These are phyloP conservation scores for Bifiguratus adelaidae DNA, from an alignment of 192 early-diverging fungal genomes.

Conservation along the genomic window DNA sequence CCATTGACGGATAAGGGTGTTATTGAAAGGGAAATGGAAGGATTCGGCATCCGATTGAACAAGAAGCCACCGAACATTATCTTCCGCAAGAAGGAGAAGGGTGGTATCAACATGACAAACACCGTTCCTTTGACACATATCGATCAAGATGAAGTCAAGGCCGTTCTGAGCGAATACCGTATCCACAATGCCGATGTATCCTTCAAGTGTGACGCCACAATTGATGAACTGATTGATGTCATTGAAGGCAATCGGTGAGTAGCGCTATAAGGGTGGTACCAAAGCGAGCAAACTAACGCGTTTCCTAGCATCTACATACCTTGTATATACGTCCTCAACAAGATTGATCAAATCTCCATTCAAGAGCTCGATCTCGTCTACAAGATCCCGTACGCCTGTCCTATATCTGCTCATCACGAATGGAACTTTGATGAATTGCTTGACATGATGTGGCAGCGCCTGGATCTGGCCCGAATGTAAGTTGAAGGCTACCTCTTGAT, in stretches of 20 bases:
- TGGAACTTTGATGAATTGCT: conserved; percentile 99
- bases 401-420: conserved; percentile 64
- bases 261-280: not conserved
- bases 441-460: conserved; percentile 62
- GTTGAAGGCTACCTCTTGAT: conserved; percentile 2
- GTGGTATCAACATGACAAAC: conserved; percentile 91
- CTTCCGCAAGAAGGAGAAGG: conserved; percentile 98
- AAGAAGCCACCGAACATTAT: conserved; percentile 92
- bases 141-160: conserved; percentile 85
- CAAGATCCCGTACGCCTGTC: conserved; percentile 93
- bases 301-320: conserved; percentile 85
- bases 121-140: conserved; percentile 85
- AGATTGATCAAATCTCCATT: conserved; percentile 95
- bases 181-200: conserved; percentile 95
- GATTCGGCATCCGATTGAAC: conserved; percentile 95
- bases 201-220: conserved; percentile 88
- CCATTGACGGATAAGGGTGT: conserved; percentile 89
- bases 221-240: conserved; percentile 95
- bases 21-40: conserved; percentile 95
- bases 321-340: conserved; percentile 94
- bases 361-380: conserved; percentile 94
- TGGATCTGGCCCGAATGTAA: conserved; percentile 75
- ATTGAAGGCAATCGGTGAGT: conserved; percentile 54
- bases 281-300: not conserved
- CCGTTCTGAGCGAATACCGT: conserved; percentile 88